phyloP scores from a whole-genome alignment of 2,329 filamentous ascomycete genomes.

The Fusarium bactridioides region DNA sequence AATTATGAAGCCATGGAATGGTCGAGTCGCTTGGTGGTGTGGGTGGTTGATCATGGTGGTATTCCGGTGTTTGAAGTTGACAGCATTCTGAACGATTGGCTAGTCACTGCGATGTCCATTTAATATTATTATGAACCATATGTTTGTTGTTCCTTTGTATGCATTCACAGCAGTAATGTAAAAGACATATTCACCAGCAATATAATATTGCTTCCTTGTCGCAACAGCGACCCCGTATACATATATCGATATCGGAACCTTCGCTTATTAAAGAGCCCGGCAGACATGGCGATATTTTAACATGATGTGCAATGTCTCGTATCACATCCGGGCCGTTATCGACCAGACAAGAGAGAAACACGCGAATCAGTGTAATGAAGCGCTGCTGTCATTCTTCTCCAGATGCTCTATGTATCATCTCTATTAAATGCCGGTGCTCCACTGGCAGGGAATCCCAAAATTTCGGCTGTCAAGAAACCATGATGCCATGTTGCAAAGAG shows the following conservation, averaged over 20 bases:
- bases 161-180: neutral
- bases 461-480: neutral
- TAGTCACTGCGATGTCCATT: neutral
- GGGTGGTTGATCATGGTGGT: conserved; percentile 25
- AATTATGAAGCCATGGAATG: conserved; percentile 33
- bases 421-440: conserved; percentile 7
- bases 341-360: neutral
- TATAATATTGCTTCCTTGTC: conserved; percentile 1
- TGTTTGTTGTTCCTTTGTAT: neutral
- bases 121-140: neutral
- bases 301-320: conserved; percentile 13
- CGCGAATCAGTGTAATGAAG: conserved; percentile 1
- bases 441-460: conserved; percentile 1
- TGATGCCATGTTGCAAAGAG: neutral
- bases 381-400: conserved; percentile 11
- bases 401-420: conserved; percentile 2
- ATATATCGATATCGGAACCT: neutral
- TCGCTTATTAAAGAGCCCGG: neutral
- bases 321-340: neutral
- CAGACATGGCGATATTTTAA: conserved; percentile 4
- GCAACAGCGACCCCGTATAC: neutral
- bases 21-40: conserved; percentile 32
- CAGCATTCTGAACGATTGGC: conserved; percentile 4
- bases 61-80: conserved; percentile 15
- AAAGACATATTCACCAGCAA: neutral